Conservation (phyloP, 164 flowering plant species). For the Houttuynia cordata region DNA sequence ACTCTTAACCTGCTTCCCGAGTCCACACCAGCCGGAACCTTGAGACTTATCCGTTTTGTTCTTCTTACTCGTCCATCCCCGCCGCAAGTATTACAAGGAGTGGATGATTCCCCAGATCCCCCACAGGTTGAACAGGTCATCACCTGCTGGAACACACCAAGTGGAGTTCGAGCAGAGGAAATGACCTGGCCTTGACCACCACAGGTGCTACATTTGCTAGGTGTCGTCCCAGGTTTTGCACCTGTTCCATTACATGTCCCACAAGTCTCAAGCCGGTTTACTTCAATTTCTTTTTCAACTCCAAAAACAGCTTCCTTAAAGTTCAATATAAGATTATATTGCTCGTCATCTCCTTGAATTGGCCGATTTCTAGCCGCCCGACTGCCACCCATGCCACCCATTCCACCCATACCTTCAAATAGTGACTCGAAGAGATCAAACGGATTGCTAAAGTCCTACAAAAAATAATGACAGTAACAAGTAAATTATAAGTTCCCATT, state of each 20-base stretch:
- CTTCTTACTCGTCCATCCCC: constrained; percentile 87
- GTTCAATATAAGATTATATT: constrained; percentile 56
- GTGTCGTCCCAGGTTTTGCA: constrained; percentile 75
- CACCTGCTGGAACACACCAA: constrained; percentile 90
- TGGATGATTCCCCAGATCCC: constrained; percentile 67
- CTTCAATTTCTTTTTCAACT: constrained; percentile 81
- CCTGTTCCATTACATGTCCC: constrained; percentile 87
- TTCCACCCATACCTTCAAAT: constrained; percentile 68
- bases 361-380: constrained; percentile 52
- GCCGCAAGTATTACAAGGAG: constrained; percentile 75
- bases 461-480: neutral
- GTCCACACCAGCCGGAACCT: constrained; percentile 92
- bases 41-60: constrained; percentile 76
- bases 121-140: constrained; percentile 73
- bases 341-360: constrained; percentile 74
- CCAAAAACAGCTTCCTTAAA: constrained; percentile 94
- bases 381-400: constrained; percentile 62
- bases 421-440: constrained; percentile 82
- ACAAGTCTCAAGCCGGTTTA: constrained; percentile 71
- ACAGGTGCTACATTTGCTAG: constrained; percentile 65
- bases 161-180: constrained; percentile 70
- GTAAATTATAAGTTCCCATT: neutral
- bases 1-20: constrained; percentile 80
- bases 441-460: constrained; percentile 87
- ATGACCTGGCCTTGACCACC: constrained; percentile 95